Conservation (phyloP, 495 filamentous ascomycete genomes). For the Neurospora cerealis region DNA sequence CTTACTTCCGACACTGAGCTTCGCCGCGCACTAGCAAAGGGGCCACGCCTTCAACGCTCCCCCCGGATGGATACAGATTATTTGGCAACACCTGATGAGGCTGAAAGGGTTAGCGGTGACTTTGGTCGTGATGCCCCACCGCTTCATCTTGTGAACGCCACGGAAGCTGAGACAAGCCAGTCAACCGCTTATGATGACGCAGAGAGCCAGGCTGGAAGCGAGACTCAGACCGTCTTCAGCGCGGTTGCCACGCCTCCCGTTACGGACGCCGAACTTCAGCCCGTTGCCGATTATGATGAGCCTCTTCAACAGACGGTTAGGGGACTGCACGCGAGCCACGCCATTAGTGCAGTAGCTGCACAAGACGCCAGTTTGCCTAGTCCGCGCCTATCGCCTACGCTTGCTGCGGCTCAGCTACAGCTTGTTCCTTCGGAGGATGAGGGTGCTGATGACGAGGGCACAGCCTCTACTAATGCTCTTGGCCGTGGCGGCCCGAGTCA, state of each 20-base stretch:
- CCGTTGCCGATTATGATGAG: constrained; percentile 36
- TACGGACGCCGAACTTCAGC: constrained; percentile 42
- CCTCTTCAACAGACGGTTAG: constrained; percentile 29
- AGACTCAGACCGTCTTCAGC: constrained; percentile 38
- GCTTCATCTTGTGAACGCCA: constrained; percentile 23
- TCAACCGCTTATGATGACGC: constrained; percentile 36
- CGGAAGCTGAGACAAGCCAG: constrained; percentile 33
- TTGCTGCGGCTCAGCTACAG: constrained; percentile 60
- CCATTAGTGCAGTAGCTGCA: constrained; percentile 51
- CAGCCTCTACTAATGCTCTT: constrained; percentile 4
- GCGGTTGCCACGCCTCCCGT: constrained; percentile 49
- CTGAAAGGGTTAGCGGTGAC: constrained; percentile 21
- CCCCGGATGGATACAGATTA: constrained; percentile 15
- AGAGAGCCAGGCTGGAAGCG: constrained; percentile 34
- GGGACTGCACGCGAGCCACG: constrained; percentile 30
- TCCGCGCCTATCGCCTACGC: constrained; percentile 86
- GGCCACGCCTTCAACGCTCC: constrained; percentile 10
- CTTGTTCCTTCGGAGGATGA: constrained; percentile 27
- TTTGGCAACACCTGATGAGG: constrained; percentile 39
- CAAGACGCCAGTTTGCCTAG: constrained; percentile 91
- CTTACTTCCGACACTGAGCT: constrained; percentile 4
- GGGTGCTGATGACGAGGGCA: constrained; percentile 24
- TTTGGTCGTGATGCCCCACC: constrained; percentile 11
- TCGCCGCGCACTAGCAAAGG: constrained; percentile 25
- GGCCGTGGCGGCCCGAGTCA: constrained; percentile 4